Conservation (phyloP, 768 basidiomycete species). For the Rossbeevera mucosa region DNA sequence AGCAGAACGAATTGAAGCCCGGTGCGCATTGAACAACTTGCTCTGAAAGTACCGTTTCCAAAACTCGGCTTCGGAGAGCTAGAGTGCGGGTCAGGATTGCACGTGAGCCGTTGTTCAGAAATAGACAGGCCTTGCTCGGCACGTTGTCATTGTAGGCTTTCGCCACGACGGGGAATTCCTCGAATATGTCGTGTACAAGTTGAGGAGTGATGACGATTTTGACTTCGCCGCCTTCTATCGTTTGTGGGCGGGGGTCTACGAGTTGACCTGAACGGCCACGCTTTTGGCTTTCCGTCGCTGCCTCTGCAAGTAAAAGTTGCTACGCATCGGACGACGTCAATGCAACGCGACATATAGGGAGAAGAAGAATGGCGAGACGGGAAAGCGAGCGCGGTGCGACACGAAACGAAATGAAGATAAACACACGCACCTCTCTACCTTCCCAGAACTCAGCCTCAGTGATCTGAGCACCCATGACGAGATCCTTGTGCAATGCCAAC, state of each 20-base stretch:
- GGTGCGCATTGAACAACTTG: slow-evolving; percentile 90
- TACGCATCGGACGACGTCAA: slow-evolving; percentile 24
- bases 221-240: slow-evolving; percentile 78
- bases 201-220: slow-evolving; percentile 90
- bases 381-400: background rate
- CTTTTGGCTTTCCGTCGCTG: slow-evolving; percentile 65
- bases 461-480: slow-evolving; percentile 81
- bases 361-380: background rate
- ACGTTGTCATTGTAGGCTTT: slow-evolving; percentile 93
- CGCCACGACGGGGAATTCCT: slow-evolving; percentile 93
- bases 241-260: slow-evolving; percentile 84
- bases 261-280: slow-evolving; percentile 83
- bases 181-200: slow-evolving; percentile 93
- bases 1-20: slow-evolving; percentile 85
- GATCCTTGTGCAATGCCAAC: slow-evolving; percentile 75
- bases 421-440: slow-evolving; percentile 69
- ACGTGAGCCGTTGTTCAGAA: background rate
- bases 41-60: slow-evolving; percentile 98
- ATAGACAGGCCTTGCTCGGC: slow-evolving; percentile 59
- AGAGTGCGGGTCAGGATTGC: slow-evolving; percentile 30
- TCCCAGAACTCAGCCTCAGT: slow-evolving; percentile 97
- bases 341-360: background rate
- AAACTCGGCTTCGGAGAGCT: slow-evolving; percentile 90
- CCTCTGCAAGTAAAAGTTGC: slow-evolving; percentile 75
- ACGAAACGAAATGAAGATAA: background rate